Evolutionary conservation across 2,329 filamentous ascomycete genomes (phyloP).

Genomic region (Fusarium nelsonii): DNA sequence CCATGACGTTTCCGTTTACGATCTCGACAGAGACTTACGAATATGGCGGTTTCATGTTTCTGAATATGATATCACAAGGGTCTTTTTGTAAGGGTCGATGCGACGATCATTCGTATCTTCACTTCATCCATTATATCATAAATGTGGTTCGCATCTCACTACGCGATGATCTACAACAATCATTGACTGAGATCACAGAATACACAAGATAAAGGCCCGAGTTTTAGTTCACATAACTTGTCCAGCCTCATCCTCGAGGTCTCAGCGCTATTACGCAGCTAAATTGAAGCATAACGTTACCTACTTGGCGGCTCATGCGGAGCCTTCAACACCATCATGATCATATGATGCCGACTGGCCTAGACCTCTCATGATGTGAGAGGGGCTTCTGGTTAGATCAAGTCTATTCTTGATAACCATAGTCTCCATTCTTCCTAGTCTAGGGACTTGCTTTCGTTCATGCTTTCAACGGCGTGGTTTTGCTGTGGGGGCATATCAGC

Average conservation of each 20-base stretch:
- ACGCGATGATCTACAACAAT: neutral
- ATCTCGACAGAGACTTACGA: slow-evolving; percentile 22
- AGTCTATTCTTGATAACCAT: slow-evolving; percentile 22
- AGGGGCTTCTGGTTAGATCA: slow-evolving; percentile 10
- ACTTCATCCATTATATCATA: slow-evolving; percentile 36
- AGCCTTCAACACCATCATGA: slow-evolving; percentile 5
- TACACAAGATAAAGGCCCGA: neutral
- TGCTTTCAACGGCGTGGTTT: slow-evolving; percentile 23
- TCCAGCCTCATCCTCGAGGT: neutral
- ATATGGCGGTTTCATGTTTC: slow-evolving; percentile 38
- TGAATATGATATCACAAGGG: slow-evolving; percentile 36
- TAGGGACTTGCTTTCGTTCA: slow-evolving; percentile 5
- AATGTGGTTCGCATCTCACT: slow-evolving; percentile 28
- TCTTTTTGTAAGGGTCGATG: slow-evolving; percentile 8
- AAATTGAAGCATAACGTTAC: slow-evolving; percentile 22
- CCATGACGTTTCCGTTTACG: slow-evolving; percentile 29
- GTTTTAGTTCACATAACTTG: neutral
- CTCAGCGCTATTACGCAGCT: slow-evolving; percentile 6
- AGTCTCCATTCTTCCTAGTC: slow-evolving; percentile 8
- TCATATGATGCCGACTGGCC: slow-evolving; percentile 12
- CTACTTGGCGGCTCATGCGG: slow-evolving; percentile 9
- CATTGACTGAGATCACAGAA: slow-evolving; percentile 6
- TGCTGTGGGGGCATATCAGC: slow-evolving; percentile 8
- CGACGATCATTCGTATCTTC: slow-evolving; percentile 22
- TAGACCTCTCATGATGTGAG: slow-evolving; percentile 13